Conservation (phyloP, 345 rosid species). For the Citrus maxima region DNA sequence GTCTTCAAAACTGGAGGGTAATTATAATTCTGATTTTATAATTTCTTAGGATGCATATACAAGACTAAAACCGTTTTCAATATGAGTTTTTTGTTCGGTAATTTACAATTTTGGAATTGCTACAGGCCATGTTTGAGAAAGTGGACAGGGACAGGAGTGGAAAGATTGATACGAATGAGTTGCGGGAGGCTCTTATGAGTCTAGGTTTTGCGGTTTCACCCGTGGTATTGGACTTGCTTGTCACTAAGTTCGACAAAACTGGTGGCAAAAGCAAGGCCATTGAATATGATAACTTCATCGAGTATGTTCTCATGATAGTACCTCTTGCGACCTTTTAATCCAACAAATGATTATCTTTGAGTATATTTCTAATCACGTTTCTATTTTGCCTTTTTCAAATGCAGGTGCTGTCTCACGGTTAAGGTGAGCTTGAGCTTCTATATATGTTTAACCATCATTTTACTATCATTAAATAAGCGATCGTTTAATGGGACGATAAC, state of each 20-base stretch:
- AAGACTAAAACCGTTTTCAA: neutral
- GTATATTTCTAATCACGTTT: neutral
- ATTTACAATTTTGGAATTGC: neutral
- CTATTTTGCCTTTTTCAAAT: conserved; percentile 8
- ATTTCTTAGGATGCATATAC: neutral
- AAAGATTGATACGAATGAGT: conserved; percentile 70
- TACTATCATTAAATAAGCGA: neutral
- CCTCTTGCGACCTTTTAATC: neutral
- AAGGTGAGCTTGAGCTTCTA: conserved; percentile 49
- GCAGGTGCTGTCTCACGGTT: conserved; percentile 95
- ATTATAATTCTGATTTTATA: conserved; percentile 18
- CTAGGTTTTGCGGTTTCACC: conserved; percentile 77
- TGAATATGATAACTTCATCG: conserved; percentile 94
- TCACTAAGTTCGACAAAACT: conserved; percentile 76
- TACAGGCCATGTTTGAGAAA: conserved; percentile 73
- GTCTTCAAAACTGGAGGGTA: conserved; percentile 95
- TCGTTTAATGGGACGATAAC: neutral
- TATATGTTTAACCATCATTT: neutral
- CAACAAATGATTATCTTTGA: neutral
- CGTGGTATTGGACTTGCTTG: conserved; percentile 63
- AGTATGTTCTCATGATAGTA: conserved; percentile 38
- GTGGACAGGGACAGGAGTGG: conserved; percentile 91
- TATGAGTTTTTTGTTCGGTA: neutral
- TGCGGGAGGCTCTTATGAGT: conserved; percentile 74
- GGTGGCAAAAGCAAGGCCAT: conserved; percentile 73